Evolutionary conservation across 495 filamentous ascomycete genomes (phyloP).

Genomic region (Aspergillus egyptiacus): DNA sequence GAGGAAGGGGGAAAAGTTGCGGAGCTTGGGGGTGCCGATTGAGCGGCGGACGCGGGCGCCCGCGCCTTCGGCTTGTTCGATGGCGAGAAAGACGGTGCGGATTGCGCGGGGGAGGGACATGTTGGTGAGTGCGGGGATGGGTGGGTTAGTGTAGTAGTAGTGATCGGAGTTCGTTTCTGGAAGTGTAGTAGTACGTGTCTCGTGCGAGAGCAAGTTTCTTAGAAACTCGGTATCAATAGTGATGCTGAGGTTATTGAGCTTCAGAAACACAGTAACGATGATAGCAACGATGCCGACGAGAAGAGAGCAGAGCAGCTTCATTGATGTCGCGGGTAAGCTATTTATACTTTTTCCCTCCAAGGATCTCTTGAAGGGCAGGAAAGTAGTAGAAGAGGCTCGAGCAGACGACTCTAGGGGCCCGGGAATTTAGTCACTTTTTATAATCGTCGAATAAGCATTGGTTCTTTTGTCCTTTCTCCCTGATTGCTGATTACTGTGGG

Average conservation of each 20-base stretch:
- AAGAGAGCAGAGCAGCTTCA: slow-evolving; percentile 40
- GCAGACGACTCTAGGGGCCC: slow-evolving; percentile 6
- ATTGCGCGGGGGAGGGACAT: slow-evolving; percentile 73
- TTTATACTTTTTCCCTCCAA: slow-evolving; percentile 28
- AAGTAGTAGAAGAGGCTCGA: slow-evolving; percentile 29
- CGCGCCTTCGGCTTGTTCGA: slow-evolving; percentile 84
- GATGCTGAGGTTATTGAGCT: slow-evolving; percentile 3
- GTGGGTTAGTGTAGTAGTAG: slow-evolving; percentile 5
- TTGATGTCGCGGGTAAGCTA: slow-evolving; percentile 22
- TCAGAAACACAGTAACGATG: slow-evolving; percentile 24
- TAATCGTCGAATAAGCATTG: slow-evolving; percentile 18
- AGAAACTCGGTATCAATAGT: slow-evolving; percentile 7
- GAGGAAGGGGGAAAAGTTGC: slow-evolving; percentile 88
- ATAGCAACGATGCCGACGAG: slow-evolving; percentile 42
- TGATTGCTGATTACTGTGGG: neutral
- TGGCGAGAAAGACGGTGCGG: slow-evolving; percentile 72
- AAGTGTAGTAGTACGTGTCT: slow-evolving; percentile 17
- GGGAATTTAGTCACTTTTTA: slow-evolving; percentile 20
- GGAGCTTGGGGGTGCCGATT: slow-evolving; percentile 76
- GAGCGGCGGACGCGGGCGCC: slow-evolving; percentile 84
- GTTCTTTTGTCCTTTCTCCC: neutral
- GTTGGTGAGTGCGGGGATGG: slow-evolving; percentile 30
- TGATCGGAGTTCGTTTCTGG: slow-evolving; percentile 13
- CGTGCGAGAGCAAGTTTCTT: slow-evolving; percentile 12
- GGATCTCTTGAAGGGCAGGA: slow-evolving; percentile 5